phyloP scores from a whole-genome alignment of 176 grass and related monocot genomes.

The Triticum urartu region DNA sequence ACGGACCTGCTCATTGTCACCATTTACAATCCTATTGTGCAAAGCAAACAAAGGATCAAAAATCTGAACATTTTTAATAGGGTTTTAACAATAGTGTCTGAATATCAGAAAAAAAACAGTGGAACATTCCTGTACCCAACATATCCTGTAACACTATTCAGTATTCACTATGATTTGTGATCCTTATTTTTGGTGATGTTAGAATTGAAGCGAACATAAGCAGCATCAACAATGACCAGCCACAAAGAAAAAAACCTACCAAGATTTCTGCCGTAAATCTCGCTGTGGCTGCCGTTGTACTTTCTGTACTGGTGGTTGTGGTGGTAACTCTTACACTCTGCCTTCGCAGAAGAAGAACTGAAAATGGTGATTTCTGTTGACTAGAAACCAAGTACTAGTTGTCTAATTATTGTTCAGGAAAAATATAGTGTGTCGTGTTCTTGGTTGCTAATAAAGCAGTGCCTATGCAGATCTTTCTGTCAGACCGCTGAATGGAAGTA shows the following conservation, averaged over 20 bases:
- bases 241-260: not conserved
- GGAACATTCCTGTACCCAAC: not conserved
- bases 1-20: not conserved
- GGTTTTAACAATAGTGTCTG: not conserved
- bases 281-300: not conserved
- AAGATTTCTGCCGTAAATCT: not conserved
- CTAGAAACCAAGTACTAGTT: not conserved
- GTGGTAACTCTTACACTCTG: constrained; percentile 1
- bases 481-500: constrained; percentile 13
- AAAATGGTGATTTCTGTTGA: constrained; percentile 9
- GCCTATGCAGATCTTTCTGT: constrained; percentile 11
- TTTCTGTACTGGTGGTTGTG: constrained; percentile 4
- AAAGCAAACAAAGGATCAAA: not conserved
- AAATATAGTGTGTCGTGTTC: not conserved
- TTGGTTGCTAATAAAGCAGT: not conserved
- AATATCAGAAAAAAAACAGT: not conserved
- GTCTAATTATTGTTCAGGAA: not conserved
- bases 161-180: not conserved
- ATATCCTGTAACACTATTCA: not conserved
- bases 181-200: not conserved
- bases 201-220: constrained; percentile 4
- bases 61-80: not conserved
- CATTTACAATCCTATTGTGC: not conserved
- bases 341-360: constrained; percentile 12
- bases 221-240: not conserved